Conservation (phyloP, 345 rosid species). For the Limnanthes douglasii region DNA sequence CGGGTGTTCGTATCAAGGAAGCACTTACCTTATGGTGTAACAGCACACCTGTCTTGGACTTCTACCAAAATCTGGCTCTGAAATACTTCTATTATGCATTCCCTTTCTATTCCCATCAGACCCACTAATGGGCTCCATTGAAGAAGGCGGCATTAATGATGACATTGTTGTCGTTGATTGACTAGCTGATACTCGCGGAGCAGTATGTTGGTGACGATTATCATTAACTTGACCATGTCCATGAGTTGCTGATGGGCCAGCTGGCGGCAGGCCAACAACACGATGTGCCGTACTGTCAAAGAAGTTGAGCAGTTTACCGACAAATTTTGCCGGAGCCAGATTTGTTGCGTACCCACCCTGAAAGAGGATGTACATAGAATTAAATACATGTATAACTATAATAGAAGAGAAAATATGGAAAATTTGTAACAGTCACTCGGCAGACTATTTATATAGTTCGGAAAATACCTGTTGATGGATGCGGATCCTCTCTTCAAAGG, state of each 20-base stretch:
- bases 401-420: constrained; percentile 1
- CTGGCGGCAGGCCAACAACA: constrained; percentile 54
- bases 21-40: too few relatives aligned
- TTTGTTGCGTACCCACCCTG: constrained; percentile 50
- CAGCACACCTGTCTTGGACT: constrained; percentile 41
- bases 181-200: constrained; percentile 22
- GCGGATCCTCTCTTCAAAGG: constrained; percentile 65
- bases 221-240: constrained; percentile 19
- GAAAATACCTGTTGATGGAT: constrained; percentile 50
- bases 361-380: constrained; percentile 4
- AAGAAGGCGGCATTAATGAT: constrained; percentile 32
- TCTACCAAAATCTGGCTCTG: constrained; percentile 59
- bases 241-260: constrained; percentile 30
- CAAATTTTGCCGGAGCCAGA: constrained; percentile 47
- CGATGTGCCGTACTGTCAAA: constrained; percentile 54
- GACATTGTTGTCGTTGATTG: constrained; percentile 39
- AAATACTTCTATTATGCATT: constrained; percentile 41
- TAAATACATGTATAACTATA: constrained; percentile 7
- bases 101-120: constrained; percentile 22
- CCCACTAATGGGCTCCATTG: constrained; percentile 39
- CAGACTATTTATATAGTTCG: neutral
- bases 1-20: too few relatives aligned
- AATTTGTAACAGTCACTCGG: constrained; percentile 4
- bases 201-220: constrained; percentile 20
- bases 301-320: constrained; percentile 45